phyloP scores from a whole-genome alignment of 306 rosid genomes.

The Pterocarpus santalinus region DNA sequence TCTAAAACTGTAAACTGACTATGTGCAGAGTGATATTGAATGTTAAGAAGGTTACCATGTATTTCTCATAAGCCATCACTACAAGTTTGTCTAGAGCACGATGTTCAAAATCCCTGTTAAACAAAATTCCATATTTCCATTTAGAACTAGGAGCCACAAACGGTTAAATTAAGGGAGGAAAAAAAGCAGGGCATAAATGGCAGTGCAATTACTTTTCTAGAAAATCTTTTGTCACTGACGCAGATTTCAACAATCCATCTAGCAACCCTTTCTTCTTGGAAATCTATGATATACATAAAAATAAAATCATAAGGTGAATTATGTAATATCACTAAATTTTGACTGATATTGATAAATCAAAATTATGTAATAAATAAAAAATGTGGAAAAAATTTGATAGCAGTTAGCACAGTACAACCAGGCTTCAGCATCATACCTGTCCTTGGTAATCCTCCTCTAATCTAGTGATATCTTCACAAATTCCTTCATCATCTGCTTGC shows the following conservation, averaged over 20 bases:
- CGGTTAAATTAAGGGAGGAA: slow-evolving; percentile 38
- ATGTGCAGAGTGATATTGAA: neutral
- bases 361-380: neutral
- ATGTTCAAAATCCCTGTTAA: slow-evolving; percentile 83
- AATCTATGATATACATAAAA: slow-evolving; percentile 60
- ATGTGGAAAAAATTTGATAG: neutral
- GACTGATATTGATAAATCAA: slow-evolving; percentile 27
- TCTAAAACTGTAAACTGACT: neutral
- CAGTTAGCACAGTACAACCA: slow-evolving; percentile 24
- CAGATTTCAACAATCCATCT: slow-evolving; percentile 68
- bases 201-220: slow-evolving; percentile 72
- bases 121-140: slow-evolving; percentile 36
- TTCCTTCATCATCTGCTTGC: slow-evolving; percentile 74
- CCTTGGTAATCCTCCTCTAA: slow-evolving; percentile 71
- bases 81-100: slow-evolving; percentile 82
- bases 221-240: slow-evolving; percentile 63
- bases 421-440: slow-evolving; percentile 67
- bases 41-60: slow-evolving; percentile 69
- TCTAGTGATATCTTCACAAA: slow-evolving; percentile 73
- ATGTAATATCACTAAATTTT: slow-evolving; percentile 26
- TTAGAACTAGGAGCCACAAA: slow-evolving; percentile 44
- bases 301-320: slow-evolving; percentile 37
- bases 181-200: slow-evolving; percentile 40
- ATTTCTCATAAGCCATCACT: slow-evolving; percentile 83
- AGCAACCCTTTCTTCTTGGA: slow-evolving; percentile 76